Conservation (phyloP, 176 grass and related monocot species). For the Echinochloa phyllopogon region DNA sequence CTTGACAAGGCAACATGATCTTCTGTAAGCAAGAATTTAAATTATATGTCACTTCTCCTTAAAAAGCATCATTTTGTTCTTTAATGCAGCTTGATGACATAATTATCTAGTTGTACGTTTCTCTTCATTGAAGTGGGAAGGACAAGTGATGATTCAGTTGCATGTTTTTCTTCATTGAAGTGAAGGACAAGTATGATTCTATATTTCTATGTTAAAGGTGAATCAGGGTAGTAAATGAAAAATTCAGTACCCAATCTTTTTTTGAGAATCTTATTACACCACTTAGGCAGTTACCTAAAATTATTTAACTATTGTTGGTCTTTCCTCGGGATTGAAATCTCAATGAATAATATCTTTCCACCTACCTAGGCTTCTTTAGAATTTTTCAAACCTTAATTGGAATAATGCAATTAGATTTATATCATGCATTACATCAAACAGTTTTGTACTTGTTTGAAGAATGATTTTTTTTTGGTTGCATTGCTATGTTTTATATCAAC, state of each 20-base stretch:
- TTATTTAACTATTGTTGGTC: neutral
- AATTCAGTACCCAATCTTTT: neutral
- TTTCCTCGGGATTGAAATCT: neutral
- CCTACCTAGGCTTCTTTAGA: neutral
- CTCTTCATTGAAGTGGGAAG: neutral
- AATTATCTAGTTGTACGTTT: neutral
- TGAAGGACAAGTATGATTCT: neutral
- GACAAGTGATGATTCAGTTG: neutral
- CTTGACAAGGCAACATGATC: neutral
- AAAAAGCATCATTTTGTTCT: neutral
- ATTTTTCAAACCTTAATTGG: neutral
- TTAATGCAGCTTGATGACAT: neutral
- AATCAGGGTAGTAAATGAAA: neutral
- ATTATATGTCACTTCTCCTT: neutral
- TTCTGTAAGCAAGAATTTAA: conserved; percentile 28
- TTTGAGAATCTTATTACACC: neutral
- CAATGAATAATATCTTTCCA: neutral
- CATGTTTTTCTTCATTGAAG: neutral
- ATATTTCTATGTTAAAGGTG: neutral
- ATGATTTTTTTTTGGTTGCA: neutral
- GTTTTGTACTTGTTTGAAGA: neutral
- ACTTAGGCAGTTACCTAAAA: neutral
- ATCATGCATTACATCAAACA: neutral
- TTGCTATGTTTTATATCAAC: neutral
- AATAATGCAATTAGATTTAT: neutral